A percentile compares a stretch with the other conserved stretches of the same genome.
Conservation (phyloP, 1,139 yeast species). For the Geotrichum candidum region DNA sequence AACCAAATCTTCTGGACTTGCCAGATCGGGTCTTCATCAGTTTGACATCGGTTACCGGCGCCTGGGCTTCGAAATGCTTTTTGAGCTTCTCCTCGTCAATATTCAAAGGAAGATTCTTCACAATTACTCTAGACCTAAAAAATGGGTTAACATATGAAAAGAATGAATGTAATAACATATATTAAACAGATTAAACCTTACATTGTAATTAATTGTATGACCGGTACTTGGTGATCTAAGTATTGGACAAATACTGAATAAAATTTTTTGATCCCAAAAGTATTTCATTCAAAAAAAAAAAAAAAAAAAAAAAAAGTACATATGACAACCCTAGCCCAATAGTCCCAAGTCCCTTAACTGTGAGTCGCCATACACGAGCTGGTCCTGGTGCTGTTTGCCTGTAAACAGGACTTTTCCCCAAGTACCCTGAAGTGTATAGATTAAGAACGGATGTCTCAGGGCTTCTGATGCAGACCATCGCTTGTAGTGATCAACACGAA, state of each 20-base stretch:
- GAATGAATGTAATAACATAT: background rate
- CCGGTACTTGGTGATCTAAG: background rate
- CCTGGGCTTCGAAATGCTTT: conserved; percentile 48
- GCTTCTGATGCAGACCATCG: conserved; percentile 77
- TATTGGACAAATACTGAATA: background rate
- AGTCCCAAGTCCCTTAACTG: conserved; percentile 10
- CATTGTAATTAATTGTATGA: background rate
- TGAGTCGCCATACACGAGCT: conserved; percentile 3
- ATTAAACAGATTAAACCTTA: background rate
- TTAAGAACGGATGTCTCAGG: conserved; percentile 49
- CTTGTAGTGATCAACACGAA: conserved; percentile 74
- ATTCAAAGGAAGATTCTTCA: conserved; percentile 85
- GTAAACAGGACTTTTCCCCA: conserved; percentile 20
- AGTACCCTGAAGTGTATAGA: conserved; percentile 18
- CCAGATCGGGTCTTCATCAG: conserved; percentile 76
- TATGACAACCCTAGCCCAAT: conserved; percentile 12
- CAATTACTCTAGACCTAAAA: conserved; percentile 80
- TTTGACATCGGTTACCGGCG: conserved; percentile 74
- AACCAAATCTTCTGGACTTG: conserved; percentile 87
- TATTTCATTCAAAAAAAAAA: background rate
- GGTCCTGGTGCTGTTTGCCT: background rate
- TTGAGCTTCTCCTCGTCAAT: conserved; percentile 69
- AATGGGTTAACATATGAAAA: background rate
- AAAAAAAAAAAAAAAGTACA: conserved; percentile 4
- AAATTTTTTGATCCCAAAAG: background rate